Evolutionary conservation across 352 stramenopile species (phyloP), one percentile per base, ranked within the genome.

Genomic region (Globisporangium emineosum): DNA sequence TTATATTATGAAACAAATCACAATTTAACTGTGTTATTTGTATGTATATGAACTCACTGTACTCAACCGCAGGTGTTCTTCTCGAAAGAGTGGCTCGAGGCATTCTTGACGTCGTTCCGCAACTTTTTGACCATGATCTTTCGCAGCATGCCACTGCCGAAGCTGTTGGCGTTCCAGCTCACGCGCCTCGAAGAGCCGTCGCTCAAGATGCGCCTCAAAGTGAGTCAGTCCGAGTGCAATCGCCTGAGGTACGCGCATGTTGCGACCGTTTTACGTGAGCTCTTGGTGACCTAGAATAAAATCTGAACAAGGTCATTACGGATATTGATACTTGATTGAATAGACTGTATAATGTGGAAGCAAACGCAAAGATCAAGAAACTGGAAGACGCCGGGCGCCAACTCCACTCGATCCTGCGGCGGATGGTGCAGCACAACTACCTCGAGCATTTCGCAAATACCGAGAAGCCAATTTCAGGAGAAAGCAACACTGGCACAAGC

Each of bases 61-160:
- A n/a, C n/a, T 57, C 21, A 56, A 27, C 42, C 2, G 35, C n/a
- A 81, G 75, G 67, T 80, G 21, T 94, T 89, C 71, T 94, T 94
- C 64, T 68, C 75, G 5, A 80, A 83, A 29, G 67, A 87, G 25
- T 94, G 86, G 86, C 66, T 91, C 21, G 83, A 90, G 30, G 71
- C 75, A 0, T 88, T 92, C 43, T 70, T 90, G 33, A 80, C 81
- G 49, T 90, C 83, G 21, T 83, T 94, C 45, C 83, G 86, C 33
- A 94, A 94, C 60, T 92, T 94, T 40, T 30, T 94, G 51, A 79
- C 78, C 64, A 67, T 90, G n/a, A 79, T 94, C 17, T 94, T 94
- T 32, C 72, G 78, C 7, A 89, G 77, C 55, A 62, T 94, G 17
- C 75, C 86, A 12, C 72, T 94, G 23, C 86, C 86, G 0, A 94